Evolutionary conservation across 2,329 filamentous ascomycete genomes (phyloP).

Genomic region (Tolypocladium tropicale): DNA sequence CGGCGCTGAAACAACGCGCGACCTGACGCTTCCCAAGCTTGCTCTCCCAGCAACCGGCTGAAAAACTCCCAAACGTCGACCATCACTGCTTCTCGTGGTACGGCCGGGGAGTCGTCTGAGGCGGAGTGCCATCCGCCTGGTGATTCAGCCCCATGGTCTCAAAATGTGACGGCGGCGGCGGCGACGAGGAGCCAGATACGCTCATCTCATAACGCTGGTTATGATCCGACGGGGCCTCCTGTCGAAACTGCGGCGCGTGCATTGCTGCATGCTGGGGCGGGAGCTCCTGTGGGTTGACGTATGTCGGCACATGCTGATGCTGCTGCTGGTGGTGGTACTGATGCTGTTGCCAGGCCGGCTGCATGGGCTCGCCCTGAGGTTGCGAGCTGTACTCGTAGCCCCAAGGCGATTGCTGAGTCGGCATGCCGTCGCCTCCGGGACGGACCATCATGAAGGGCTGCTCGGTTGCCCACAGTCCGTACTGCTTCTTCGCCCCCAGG

Average conservation of each 20-base stretch:
- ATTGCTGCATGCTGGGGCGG: background rate
- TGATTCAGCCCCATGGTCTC: slow-evolving; percentile 20
- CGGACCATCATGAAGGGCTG: slow-evolving; percentile 5
- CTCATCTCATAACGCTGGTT: background rate
- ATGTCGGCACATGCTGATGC: background rate
- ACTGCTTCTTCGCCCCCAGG: slow-evolving; percentile 13
- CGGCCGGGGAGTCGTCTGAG: slow-evolving; percentile 7
- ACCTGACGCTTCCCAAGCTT: background rate
- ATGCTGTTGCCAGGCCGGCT: slow-evolving; percentile 1
- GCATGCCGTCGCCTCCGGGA: background rate
- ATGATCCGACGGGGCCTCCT: background rate
- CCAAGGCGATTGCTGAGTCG: slow-evolving; percentile 8
- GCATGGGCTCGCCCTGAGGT: slow-evolving; percentile 5
- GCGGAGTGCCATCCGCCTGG: slow-evolving; percentile 18
- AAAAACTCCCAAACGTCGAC: background rate
- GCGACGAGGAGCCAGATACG: background rate
- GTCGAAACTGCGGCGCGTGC: background rate
- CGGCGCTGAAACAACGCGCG: background rate
- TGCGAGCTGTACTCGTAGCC: slow-evolving; percentile 8
- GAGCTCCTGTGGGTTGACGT: slow-evolving; percentile 1
- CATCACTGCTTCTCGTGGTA: slow-evolving; percentile 13
- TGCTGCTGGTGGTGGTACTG: background rate
- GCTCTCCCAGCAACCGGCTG: background rate
- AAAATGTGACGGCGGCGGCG: slow-evolving; percentile 14
- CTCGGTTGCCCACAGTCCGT: slow-evolving; percentile 16